Evolutionary conservation across 345 rosid genomes (phyloP), one percentile per base, ranked within the genome.

Genomic region (Kandelia obovata): DNA sequence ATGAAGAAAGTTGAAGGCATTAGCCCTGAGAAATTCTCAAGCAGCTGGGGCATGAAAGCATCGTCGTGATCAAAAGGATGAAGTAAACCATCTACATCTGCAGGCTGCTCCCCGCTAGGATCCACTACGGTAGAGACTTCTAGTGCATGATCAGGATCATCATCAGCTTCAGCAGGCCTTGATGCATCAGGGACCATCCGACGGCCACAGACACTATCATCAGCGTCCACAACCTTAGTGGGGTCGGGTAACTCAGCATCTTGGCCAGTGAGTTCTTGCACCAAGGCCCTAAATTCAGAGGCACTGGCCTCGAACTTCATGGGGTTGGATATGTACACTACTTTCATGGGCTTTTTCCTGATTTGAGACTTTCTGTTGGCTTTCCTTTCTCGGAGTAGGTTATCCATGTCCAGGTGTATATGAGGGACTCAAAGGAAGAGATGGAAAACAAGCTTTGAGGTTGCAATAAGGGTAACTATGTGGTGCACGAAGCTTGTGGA

Each of bases 241-340:
- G 73, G 70, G 58, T 79, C 72, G 6, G 79, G 82, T 30, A 67
- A 57, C 26, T 69, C 86, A 62, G 88, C 66, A 65, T 83, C 69
- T 53, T 73, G 83, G 57, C 89, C 89, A 25, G 89, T 85, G 73
- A 83, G 79, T 43, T 79, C 66, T 62, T 85, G 86, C 43, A 85
- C 89, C 65, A 85, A 56, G 32, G 80, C 73, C 60, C 82, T 70
- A 70, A 85, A 85, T 64, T 75, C 55, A 19, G 86, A 83, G 39
- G 81, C 82, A 58, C 74, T 63, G 30, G 75, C 65, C 68, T 77
- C 68, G 78, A 85, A 78, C 76, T 62, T 75, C 74, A 83, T 77
- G 37, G 89, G 89, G 73, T 79, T 85, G 23, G 89, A 75, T 61
- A 85, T 85, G 82, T 85, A 77, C 20, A 85, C 86, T 25, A 85